Evolutionary conservation across 495 filamentous ascomycete species (phyloP), one percentile per base, ranked within the genome.

Genomic region (Neurospora hispaniola): DNA sequence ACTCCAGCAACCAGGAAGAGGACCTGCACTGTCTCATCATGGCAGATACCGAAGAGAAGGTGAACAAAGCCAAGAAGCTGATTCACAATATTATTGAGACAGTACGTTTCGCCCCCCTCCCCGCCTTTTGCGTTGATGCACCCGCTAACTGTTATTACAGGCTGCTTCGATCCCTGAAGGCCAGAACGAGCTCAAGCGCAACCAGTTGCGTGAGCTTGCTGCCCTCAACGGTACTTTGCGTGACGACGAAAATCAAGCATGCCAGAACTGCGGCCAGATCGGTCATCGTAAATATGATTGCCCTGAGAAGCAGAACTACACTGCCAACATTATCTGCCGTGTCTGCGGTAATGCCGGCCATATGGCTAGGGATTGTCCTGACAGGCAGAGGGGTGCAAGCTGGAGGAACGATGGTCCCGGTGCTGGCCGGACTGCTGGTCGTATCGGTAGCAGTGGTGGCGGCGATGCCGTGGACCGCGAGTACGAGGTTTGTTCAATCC

Each of bases 261-360:
- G 96, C 85, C 96, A 98, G 84, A 99, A 99, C 86, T 99, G 96
- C 82, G 96, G 95, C 75, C 93, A 99, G 88, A 98, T 99, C 74
- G 96, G 96, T 72, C 96, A 99, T 82, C 90, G 96, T 81, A 99
- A 98, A 82, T 98, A 97, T 77, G 96, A 99, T 81, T 99, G 96
- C 76, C 96, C 96, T 8, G 92, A 99, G 84, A 93, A 97, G 81
- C 91, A 93, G 80, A 99, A 99, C 82, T 98, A 92, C 83, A 98
- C 96, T 35, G 94, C 96, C 77, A 97, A 94, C 80, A 98, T 98
- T 82, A 99, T 99, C 81, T 99, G 96, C 85, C 95, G 96, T 75
- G 92, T 97, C 78, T 99, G 96, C 83, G 96, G 96, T 62, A 82
- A 82, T 69, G 80, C 80, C 23, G 82, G 82, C 23, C 82, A 83